Percentiles rank a stretch among this genome's conserved stretches.
Evolutionary conservation across 2,329 filamentous ascomycete genomes (phyloP).

Genomic region (Fusarium nematophilum): DNA sequence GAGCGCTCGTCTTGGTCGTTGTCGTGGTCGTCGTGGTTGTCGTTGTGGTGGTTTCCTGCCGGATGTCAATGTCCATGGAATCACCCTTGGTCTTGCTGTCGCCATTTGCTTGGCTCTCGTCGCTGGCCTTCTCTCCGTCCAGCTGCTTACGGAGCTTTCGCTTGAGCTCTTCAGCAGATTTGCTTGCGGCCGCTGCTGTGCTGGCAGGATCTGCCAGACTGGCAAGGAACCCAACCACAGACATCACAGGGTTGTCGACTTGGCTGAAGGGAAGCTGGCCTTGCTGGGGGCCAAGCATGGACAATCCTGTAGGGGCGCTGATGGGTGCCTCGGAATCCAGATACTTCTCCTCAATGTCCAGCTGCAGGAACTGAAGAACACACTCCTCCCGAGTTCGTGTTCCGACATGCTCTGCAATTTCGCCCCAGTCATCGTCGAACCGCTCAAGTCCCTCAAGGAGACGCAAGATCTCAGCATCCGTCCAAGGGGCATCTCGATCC

Average conservation of each 20-base stretch:
- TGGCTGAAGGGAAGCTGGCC: conserved; percentile 91
- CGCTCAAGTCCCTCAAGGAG: conserved; percentile 91
- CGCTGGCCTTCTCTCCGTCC: conserved; percentile 61
- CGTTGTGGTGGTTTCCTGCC: conserved; percentile 63
- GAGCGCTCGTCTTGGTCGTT: conserved; percentile 58
- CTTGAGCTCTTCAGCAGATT: conserved; percentile 87
- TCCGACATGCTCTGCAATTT: conserved; percentile 91
- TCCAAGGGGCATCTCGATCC: conserved; percentile 90
- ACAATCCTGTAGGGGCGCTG: conserved; percentile 67
- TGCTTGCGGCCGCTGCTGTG: conserved; percentile 89
- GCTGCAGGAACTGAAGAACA: conserved; percentile 93
- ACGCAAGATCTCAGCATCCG: conserved; percentile 87
- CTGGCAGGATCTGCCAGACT: conserved; percentile 90
- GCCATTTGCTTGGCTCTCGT: conserved; percentile 66
- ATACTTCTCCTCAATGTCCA: conserved; percentile 98
- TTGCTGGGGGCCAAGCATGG: conserved; percentile 76
- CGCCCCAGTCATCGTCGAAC: conserved; percentile 95
- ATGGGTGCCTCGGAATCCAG: conserved; percentile 76
- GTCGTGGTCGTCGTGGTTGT: conserved; percentile 63
- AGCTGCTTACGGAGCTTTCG: conserved; percentile 82
- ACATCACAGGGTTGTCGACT: conserved; percentile 95
- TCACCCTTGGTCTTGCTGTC: conserved; percentile 68
- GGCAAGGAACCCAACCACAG: conserved; percentile 93
- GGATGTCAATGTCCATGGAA: conserved; percentile 73
- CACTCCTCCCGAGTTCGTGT: conserved; percentile 95